Conservation (phyloP, 1,139 yeast genomes). For the Lodderomyces orthopsilosis region DNA sequence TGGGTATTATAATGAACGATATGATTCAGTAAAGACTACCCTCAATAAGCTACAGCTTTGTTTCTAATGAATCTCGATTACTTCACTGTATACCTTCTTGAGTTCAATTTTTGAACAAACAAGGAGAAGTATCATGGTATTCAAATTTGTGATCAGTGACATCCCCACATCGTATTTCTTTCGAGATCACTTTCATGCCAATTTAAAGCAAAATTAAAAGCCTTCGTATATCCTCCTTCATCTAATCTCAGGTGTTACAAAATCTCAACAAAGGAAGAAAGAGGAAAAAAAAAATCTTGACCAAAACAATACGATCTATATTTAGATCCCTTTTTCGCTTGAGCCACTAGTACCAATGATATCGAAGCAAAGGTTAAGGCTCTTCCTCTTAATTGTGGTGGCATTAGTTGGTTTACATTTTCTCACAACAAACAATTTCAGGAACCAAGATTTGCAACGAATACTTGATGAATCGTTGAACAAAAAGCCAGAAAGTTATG, state of each 20-base stretch:
- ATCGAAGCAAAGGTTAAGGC: conserved; percentile 6
- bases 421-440: not conserved
- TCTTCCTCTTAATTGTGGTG: conserved; percentile 8
- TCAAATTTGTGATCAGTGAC: too few relatives aligned
- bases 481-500: not conserved
- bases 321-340: not conserved
- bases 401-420: conserved; percentile 8
- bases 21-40: too few relatives aligned
- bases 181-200: not conserved
- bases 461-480: conserved; percentile 4
- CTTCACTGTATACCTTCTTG: too few relatives aligned
- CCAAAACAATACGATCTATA: not conserved
- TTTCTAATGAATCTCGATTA: too few relatives aligned
- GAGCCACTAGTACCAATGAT: conserved; percentile 5
- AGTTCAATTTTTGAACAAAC: too few relatives aligned
- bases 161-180: too few relatives aligned
- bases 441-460: conserved; percentile 3
- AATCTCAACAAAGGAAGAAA: not conserved
- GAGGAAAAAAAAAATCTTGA: not conserved
- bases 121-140: too few relatives aligned
- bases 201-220: too few relatives aligned
- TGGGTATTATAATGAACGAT: too few relatives aligned
- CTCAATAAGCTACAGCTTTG: too few relatives aligned
- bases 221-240: not conserved
- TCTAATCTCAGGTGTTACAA: not conserved